Evolutionary conservation across 75 land plant genomes (phyloP).

Genomic region (Selaginella moellendorffii): DNA sequence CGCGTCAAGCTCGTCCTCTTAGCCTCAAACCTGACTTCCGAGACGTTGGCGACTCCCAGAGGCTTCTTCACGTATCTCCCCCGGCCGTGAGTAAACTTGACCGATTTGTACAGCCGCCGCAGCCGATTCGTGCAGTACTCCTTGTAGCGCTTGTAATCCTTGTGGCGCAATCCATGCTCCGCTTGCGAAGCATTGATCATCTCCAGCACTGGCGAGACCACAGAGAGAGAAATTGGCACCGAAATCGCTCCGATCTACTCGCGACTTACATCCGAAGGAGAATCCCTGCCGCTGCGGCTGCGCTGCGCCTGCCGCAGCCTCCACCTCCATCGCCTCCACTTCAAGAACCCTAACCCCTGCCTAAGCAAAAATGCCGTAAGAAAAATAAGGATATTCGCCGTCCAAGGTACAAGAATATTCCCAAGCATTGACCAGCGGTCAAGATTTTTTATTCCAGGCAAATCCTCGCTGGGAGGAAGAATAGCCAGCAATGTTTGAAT

Average conservation of each 20-base stretch:
- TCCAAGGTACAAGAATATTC: too few relatives aligned
- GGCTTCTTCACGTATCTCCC: conserved; percentile 52
- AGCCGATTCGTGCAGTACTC: conserved; percentile 83
- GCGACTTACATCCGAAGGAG: not conserved
- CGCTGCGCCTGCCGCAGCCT: not conserved
- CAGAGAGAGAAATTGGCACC: too few relatives aligned
- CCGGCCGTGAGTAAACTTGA: conserved; percentile 94
- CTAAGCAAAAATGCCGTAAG: too few relatives aligned
- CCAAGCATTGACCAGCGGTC: too few relatives aligned
- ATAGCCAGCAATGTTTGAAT: too few relatives aligned
- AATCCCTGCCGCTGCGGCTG: not conserved
- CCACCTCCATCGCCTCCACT: not conserved
- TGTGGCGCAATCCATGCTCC: conserved; percentile 85
- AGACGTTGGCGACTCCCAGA: conserved; percentile 52
- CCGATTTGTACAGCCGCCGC: conserved; percentile 72
- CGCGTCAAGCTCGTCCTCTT: not conserved
- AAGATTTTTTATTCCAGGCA: too few relatives aligned
- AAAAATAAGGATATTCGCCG: too few relatives aligned
- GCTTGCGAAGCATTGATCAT: conserved; percentile 81
- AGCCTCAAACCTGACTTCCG: conserved; percentile 68
- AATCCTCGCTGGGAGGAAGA: too few relatives aligned
- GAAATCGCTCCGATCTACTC: too few relatives aligned
- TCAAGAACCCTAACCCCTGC: too few relatives aligned
- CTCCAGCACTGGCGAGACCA: conserved; percentile 61
- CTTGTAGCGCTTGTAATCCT: conserved; percentile 88